These are phyloP conservation scores for Saccharum spontaneum DNA, from an alignment of 176 grass and related monocot genomes.

Conservation along the genomic window DNA sequence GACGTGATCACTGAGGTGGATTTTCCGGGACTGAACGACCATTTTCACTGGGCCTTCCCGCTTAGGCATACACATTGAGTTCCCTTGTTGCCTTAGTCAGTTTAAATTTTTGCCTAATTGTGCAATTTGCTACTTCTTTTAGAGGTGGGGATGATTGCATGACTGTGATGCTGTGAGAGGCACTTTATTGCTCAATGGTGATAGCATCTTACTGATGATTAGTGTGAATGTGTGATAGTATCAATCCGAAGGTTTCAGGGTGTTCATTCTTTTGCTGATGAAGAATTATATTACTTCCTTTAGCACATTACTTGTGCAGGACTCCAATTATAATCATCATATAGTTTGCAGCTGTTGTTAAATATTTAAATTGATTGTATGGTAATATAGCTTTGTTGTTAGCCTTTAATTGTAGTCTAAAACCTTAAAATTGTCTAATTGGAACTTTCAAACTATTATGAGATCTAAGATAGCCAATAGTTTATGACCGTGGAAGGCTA, in stretches of 20 bases:
- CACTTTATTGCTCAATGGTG: background rate
- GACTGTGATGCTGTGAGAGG: background rate
- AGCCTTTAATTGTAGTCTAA: background rate
- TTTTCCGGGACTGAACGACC: background rate
- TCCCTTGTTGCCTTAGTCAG: background rate
- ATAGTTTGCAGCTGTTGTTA: background rate
- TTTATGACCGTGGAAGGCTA: background rate
- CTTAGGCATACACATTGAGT: background rate
- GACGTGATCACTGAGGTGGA: no score
- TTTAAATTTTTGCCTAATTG: background rate
- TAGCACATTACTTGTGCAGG: background rate
- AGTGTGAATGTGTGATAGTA: background rate
- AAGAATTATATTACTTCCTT: background rate
- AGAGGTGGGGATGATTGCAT: background rate
- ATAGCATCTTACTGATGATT: background rate
- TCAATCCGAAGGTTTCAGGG: background rate
- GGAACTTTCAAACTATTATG: background rate
- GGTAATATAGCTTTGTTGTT: background rate
- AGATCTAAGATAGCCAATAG: background rate
- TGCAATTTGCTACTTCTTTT: background rate
- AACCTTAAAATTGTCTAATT: background rate
- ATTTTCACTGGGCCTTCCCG: background rate
- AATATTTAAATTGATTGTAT: background rate
- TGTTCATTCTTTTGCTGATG: background rate
- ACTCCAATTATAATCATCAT: background rate